phyloP scores from a whole-genome alignment of 1,284 basidiomycete genomes.

The Cutaneotrichosporon sp. region DNA sequence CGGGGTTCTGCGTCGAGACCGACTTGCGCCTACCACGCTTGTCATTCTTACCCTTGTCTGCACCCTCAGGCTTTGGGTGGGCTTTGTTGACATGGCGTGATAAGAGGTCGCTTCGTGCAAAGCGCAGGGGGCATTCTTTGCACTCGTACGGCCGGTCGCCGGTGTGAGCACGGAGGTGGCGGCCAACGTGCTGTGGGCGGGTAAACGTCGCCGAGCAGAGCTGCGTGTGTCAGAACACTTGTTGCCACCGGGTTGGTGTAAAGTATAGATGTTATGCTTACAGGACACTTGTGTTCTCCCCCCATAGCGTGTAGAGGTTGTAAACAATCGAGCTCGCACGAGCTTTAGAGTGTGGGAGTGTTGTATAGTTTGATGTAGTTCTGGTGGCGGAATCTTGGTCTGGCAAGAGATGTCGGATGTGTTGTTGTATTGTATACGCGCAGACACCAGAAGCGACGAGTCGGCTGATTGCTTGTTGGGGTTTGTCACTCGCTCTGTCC shows the following conservation, averaged over 20 bases:
- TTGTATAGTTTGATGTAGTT: too few relatives aligned
- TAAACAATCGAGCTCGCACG: too few relatives aligned
- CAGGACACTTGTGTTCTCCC: slow-evolving; percentile 25
- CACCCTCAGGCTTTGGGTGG: slow-evolving; percentile 60
- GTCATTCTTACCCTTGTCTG: slow-evolving; percentile 41
- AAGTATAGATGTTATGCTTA: too few relatives aligned
- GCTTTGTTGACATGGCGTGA: slow-evolving; percentile 86
- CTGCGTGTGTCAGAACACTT: slow-evolving; percentile 27
- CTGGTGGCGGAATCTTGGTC: too few relatives aligned
- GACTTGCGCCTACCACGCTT: slow-evolving; percentile 36
- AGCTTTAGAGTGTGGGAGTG: too few relatives aligned
- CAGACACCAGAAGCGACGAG: too few relatives aligned
- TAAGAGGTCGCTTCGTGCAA: slow-evolving; percentile 79
- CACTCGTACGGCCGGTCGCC: slow-evolving; percentile 88
- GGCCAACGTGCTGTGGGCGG: slow-evolving; percentile 79
- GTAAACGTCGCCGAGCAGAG: slow-evolving; percentile 81
- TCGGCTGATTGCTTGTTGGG: too few relatives aligned
- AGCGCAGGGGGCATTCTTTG: slow-evolving; percentile 79
- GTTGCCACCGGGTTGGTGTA: too few relatives aligned
- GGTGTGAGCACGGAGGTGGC: slow-evolving; percentile 88
- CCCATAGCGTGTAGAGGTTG: too few relatives aligned
- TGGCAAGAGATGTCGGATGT: too few relatives aligned
- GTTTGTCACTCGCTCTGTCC: too few relatives aligned
- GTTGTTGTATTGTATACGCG: too few relatives aligned
- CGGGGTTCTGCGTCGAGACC: not conserved